These are phyloP conservation scores for Phytomonas francai DNA, from an alignment of 208 protist species.

Conservation along the genomic window DNA sequence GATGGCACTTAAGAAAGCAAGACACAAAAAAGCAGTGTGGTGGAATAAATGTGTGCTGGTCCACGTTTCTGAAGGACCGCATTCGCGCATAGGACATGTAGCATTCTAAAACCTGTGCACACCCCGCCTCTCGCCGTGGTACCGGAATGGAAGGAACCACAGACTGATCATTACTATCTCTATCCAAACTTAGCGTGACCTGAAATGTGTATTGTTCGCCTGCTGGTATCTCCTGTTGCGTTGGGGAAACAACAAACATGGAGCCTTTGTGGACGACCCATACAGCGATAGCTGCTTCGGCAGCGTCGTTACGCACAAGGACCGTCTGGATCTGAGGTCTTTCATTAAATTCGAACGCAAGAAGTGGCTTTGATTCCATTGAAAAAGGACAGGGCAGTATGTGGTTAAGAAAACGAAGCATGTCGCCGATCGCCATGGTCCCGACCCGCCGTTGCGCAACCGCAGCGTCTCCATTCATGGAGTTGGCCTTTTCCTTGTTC, in stretches of 20 bases:
- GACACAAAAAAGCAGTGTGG: conserved; percentile 72
- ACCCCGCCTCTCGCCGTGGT: background rate
- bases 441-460: background rate
- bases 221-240: conserved; percentile 46
- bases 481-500: background rate
- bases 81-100: conserved; percentile 86
- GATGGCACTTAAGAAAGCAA: conserved; percentile 20
- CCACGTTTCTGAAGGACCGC: conserved; percentile 70
- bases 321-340: conserved; percentile 15
- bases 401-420: background rate
- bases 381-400: background rate
- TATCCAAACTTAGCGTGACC: conserved; percentile 13
- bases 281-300: conserved; percentile 29
- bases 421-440: background rate
- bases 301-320: conserved; percentile 64
- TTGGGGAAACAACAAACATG: conserved; percentile 48
- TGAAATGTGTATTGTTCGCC: conserved; percentile 20
- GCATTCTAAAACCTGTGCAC: conserved; percentile 76
- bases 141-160: background rate
- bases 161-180: conserved; percentile 7
- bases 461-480: background rate
- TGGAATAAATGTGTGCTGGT: conserved; percentile 50
- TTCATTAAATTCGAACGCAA: background rate
- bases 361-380: background rate
- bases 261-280: conserved; percentile 63